These are phyloP conservation scores for Canariomyces notabilis DNA, from an alignment of 2,329 filamentous ascomycete species.

Conservation along the genomic window DNA sequence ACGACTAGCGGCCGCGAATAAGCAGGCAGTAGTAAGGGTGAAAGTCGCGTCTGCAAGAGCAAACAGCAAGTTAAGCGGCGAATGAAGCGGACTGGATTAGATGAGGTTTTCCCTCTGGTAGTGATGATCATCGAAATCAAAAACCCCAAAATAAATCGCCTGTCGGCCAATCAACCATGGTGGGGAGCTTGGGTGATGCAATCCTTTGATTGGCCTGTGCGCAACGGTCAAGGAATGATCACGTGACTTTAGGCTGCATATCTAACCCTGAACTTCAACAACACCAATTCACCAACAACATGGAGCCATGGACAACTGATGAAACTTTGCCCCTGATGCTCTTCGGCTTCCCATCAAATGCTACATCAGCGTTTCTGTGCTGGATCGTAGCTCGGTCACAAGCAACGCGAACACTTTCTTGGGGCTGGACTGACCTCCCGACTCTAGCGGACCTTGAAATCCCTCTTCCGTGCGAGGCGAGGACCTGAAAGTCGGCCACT, in stretches of 20 bases:
- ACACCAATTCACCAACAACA: no score
- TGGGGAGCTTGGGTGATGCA: constrained; percentile 24
- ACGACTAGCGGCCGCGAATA: constrained; percentile 2
- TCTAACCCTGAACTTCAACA: no score
- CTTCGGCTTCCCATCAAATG: no score
- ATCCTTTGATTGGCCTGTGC: constrained; percentile 17
- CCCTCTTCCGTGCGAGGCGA: no score
- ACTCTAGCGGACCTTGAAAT: no score
- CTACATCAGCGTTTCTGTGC: no score
- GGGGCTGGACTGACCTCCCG: no score
- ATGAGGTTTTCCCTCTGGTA: constrained; percentile 21
- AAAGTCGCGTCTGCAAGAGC: constrained; percentile 1
- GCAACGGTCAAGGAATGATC: neutral
- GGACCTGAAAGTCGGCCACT: no score
- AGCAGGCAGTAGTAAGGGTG: neutral
- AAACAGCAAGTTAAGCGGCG: constrained; percentile 16
- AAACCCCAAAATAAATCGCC: constrained; percentile 24
- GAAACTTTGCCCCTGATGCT: no score
- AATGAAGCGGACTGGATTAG: constrained; percentile 6
- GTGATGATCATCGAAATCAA: constrained; percentile 25
- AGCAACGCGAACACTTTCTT: no score
- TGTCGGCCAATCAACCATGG: constrained; percentile 39
- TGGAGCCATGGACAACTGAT: no score
- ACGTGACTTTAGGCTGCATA: neutral
- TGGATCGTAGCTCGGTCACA: no score